Conservation (phyloP, 2,329 filamentous ascomycete genomes). For the Trichophyton simii region DNA sequence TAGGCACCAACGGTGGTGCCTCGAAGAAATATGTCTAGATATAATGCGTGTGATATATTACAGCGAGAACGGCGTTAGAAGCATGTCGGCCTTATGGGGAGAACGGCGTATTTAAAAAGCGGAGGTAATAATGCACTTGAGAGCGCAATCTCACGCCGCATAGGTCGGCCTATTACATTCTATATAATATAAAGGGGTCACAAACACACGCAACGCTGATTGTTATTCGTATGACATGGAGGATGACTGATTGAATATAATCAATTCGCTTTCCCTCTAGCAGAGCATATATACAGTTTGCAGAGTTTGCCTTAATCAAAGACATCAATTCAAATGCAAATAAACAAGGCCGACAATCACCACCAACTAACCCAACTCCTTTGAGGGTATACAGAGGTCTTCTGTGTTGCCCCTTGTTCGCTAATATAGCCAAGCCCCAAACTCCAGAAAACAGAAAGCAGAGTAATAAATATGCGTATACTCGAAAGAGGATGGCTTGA, state of each 20-base stretch:
- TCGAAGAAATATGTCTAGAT: constrained; percentile 10
- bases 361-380: neutral
- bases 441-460: constrained; percentile 1
- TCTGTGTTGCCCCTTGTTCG: neutral
- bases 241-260: neutral
- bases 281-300: neutral
- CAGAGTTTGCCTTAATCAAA: neutral
- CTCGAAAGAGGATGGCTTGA: neutral
- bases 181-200: no score
- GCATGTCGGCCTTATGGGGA: neutral
- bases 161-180: neutral
- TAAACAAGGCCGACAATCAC: neutral
- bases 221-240: no score
- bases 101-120: neutral
- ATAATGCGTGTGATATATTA: constrained; percentile 1
- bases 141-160: neutral
- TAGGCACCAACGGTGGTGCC: constrained; percentile 6
- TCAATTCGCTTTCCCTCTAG: neutral
- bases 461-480: neutral
- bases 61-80: neutral
- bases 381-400: neutral
- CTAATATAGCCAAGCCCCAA: neutral
- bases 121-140: neutral
- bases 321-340: neutral
- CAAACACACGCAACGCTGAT: no score